Evolutionary conservation across 208 protist species (phyloP).

Genomic region (Tritrichomonas musculus): DNA sequence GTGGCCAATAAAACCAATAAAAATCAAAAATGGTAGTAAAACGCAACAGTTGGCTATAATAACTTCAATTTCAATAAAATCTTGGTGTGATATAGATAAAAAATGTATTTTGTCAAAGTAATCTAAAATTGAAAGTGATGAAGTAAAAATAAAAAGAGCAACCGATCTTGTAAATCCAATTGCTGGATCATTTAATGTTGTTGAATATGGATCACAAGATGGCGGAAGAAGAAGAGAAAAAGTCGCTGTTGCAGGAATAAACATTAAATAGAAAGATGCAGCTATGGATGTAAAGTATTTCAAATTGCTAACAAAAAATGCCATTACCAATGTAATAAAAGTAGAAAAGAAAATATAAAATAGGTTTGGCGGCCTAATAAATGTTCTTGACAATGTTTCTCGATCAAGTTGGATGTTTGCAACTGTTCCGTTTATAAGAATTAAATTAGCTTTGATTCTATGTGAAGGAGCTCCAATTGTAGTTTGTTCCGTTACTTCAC

Average conservation of each 20-base stretch:
- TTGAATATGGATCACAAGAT: slow-evolving; percentile 23
- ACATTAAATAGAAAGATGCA: too few species aligned
- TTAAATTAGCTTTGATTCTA: neutral
- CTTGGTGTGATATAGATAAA: too few species aligned
- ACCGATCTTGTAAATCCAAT: neutral
- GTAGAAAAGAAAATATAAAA: neutral
- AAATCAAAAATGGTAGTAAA: neutral
- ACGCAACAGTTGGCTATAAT: neutral
- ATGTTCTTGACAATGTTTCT: neutral
- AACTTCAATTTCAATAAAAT: too few species aligned
- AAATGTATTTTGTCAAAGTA: too few species aligned
- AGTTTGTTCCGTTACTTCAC: neutral
- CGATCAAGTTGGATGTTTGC: neutral
- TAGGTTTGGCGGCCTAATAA: neutral
- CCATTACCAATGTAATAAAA: neutral
- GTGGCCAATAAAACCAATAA: neutral
- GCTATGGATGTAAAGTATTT: too few species aligned
- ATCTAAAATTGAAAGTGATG: too few species aligned
- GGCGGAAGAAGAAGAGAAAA: neutral
- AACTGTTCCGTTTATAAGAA: neutral
- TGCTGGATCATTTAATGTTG: neutral
- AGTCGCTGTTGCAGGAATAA: neutral
- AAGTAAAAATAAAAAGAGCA: too few species aligned
- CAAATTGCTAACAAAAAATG: neutral
- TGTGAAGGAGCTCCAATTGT: neutral